These are phyloP conservation scores for Amanita pallidorosea DNA, from an alignment of 768 basidiomycete genomes.

Conservation along the genomic window DNA sequence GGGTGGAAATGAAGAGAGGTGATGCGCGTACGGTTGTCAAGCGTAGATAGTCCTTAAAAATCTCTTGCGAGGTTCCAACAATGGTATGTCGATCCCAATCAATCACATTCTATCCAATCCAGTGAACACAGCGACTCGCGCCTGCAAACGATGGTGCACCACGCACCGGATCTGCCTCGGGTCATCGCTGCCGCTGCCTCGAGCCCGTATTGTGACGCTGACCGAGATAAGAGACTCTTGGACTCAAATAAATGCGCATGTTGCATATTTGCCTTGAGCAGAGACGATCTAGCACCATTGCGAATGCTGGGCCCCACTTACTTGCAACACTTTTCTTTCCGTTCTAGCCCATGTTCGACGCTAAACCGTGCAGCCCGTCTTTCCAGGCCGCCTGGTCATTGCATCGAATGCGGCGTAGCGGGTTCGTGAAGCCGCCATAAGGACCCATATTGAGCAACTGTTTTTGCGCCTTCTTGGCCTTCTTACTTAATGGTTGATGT, in stretches of 20 bases:
- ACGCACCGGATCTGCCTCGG: constrained; percentile 63
- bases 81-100: constrained; percentile 97
- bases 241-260: constrained; percentile 43
- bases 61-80: constrained; percentile 77
- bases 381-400: constrained; percentile 61
- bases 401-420: constrained; percentile 31
- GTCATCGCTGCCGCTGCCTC: constrained; percentile 31
- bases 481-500: constrained; percentile 29
- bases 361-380: constrained; percentile 84
- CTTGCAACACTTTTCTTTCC: constrained; percentile 33
- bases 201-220: constrained; percentile 30
- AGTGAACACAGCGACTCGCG: not conserved
- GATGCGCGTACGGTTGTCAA: constrained; percentile 63
- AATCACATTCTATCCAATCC: constrained; percentile 65
- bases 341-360: constrained; percentile 81
- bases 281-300: constrained; percentile 21
- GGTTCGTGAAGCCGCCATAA: not conserved
- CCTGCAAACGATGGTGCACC: not conserved
- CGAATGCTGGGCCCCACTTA: constrained; percentile 15
- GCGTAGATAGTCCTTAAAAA: constrained; percentile 95
- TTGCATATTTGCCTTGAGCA: constrained; percentile 35
- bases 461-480: constrained; percentile 54
- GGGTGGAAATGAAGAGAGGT: not conserved
- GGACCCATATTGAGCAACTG: constrained; percentile 15
- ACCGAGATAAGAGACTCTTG: constrained; percentile 27